Conservation (phyloP, 2,329 filamentous ascomycete species). For the Alternaria tenuissima region DNA sequence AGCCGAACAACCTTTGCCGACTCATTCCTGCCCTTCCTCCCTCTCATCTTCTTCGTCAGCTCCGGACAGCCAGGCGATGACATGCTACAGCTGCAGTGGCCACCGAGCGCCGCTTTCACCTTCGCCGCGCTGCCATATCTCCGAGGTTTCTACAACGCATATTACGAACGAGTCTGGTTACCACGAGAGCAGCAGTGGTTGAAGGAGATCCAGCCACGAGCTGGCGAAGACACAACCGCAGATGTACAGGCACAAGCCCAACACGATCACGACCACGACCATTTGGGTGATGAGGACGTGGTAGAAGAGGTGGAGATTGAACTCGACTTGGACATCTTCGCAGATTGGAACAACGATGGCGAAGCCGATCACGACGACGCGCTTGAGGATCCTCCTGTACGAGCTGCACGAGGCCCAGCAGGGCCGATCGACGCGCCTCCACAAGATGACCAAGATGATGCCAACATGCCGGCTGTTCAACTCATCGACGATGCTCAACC, state of each 20-base stretch:
- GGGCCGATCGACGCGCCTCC: constrained; percentile 47
- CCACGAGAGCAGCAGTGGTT: constrained; percentile 68
- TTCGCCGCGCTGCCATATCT: constrained; percentile 73
- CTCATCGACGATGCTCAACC: constrained; percentile 21
- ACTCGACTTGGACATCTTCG: constrained; percentile 53
- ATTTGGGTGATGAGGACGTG: constrained; percentile 54
- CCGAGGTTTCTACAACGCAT: constrained; percentile 68
- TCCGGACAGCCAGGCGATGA: constrained; percentile 56
- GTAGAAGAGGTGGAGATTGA: constrained; percentile 59
- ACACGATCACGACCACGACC: constrained; percentile 32
- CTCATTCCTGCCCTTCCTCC: constrained; percentile 68
- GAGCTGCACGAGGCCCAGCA: constrained; percentile 36
- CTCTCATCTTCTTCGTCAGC: constrained; percentile 67
- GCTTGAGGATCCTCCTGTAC: constrained; percentile 43
- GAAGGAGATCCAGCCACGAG: constrained; percentile 67
- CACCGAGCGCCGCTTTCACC: constrained; percentile 70
- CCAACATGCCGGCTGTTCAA: constrained; percentile 11
- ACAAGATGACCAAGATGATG: constrained; percentile 35
- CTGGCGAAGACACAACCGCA: constrained; percentile 42
- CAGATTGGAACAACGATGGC: constrained; percentile 53
- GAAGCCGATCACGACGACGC: constrained; percentile 49
- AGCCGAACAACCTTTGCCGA: constrained; percentile 72
- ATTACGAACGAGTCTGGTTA: constrained; percentile 68
- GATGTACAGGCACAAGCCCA: constrained; percentile 27
- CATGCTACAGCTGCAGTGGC: constrained; percentile 67